Evolutionary conservation across 73 alveolate genomes (phyloP).

Genomic region (Uronychia binucleata): DNA sequence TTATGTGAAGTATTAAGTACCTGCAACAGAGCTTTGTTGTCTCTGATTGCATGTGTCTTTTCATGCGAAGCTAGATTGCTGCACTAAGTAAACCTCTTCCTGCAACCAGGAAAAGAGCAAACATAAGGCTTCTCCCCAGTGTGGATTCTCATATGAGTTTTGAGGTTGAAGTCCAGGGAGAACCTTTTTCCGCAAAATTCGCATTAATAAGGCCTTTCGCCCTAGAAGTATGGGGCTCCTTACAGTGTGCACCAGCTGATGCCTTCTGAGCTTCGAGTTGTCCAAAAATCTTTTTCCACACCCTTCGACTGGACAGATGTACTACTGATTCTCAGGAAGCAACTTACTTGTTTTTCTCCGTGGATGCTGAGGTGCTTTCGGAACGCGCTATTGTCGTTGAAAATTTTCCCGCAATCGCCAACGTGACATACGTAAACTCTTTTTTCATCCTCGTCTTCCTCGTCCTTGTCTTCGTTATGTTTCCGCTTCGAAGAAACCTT

Average conservation of each 20-base stretch:
- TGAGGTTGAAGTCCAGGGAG: constrained; percentile 91
- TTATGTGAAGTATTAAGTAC: not conserved
- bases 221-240: constrained; percentile 26
- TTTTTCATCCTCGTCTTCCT: constrained; percentile 5
- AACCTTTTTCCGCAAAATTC: constrained; percentile 95
- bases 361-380: constrained; percentile 86
- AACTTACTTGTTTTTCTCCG: constrained; percentile 77
- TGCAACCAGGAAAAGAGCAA: constrained; percentile 80
- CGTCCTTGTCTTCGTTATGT: not conserved
- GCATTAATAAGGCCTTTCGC: constrained; percentile 96
- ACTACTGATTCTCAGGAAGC: constrained; percentile 17
- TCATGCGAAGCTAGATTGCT: constrained; percentile 87
- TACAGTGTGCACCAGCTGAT: constrained; percentile 91
- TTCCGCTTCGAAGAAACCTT: not conserved
- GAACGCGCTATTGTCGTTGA: constrained; percentile 80
- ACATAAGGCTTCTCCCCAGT: constrained; percentile 96
- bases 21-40: constrained; percentile 18
- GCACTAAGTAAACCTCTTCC: constrained; percentile 82
- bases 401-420: constrained; percentile 86
- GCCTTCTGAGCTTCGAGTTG: constrained; percentile 91
- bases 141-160: constrained; percentile 93
- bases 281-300: constrained; percentile 95
- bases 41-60: constrained; percentile 80
- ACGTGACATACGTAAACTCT: constrained; percentile 75
- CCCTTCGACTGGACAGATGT: constrained; percentile 90